Evolutionary conservation across 73 alveolate species (phyloP), one percentile per base, ranked within the genome.

Genomic region (Symbiodinium natans): DNA sequence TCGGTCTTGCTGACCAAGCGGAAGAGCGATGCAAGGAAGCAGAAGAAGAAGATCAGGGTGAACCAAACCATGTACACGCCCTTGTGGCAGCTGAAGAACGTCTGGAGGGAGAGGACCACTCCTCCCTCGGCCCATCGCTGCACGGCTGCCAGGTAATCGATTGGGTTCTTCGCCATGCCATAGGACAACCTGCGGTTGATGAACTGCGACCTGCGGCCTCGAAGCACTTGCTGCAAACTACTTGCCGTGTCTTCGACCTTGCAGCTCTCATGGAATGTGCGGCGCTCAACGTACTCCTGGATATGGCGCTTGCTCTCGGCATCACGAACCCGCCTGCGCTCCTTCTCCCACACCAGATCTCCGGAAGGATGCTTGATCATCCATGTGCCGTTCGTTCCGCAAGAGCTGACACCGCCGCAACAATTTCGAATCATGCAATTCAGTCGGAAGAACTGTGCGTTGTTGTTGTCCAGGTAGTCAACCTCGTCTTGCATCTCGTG

Each of bases 81-180:
- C 52, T 89, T 89, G 95, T 89, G 95, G 74, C 95, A 89, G 95
- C 95, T 89, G 95, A 89, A 89, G 95, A 89, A 89, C 34, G 95
- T 89, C 86, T 89, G 95, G 52, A 89, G 31, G 46, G 95, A 89
- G 86, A 89, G 75, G 48, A 89, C 95, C 48, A 89, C 95, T 8
- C 95, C 95, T 89, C 95, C 95, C 74, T 89, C 95, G 15, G 95
- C 95, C 95, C 95, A 89, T 29, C 95, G 95, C 95, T 89, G 95
- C 84, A 89, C 95, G 48, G 95, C 95, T 9, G 95, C 95, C 95
- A 89, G 39, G 87, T 89, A 89, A 52, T 89, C 95, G 46, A 89
- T 83, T 7, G 95, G 95, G 82, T 89, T 89, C 95, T 89, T 89
- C 75, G 95, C 95, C 95, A 89, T 89, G 41, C 95, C 95, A 46